Conservation (phyloP, 257 asterid genomes). For the Oldenlandia corymbosa region DNA sequence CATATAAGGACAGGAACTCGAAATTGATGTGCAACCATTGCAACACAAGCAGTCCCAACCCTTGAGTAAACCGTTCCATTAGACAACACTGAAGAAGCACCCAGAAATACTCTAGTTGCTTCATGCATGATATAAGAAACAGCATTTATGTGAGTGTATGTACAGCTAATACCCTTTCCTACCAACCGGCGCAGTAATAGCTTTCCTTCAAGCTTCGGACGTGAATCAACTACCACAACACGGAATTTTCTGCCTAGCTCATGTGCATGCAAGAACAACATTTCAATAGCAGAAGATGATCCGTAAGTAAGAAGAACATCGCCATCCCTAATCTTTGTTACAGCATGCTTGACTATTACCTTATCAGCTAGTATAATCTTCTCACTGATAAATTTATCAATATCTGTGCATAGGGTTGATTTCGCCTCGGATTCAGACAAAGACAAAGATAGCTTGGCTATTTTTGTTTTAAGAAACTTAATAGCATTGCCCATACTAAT, state of each 20-base stretch:
- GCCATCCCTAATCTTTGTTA: conserved; percentile 73
- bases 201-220: conserved; percentile 87
- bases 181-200: conserved; percentile 73
- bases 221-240: conserved; percentile 77
- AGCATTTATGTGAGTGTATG: conserved; percentile 79
- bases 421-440: conserved; percentile 81
- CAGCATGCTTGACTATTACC: conserved; percentile 78
- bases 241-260: conserved; percentile 79
- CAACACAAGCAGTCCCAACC: conserved; percentile 89
- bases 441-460: conserved; percentile 50
- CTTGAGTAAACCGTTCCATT: conserved; percentile 91
- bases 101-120: conserved; percentile 72
- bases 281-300: conserved; percentile 80
- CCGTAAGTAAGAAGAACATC: conserved; percentile 85
- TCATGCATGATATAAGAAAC: conserved; percentile 82
- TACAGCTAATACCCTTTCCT: conserved; percentile 72
- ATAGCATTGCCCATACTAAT: conserved; percentile 90
- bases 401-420: conserved; percentile 51
- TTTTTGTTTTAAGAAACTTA: conserved; percentile 67
- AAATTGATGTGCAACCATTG: conserved; percentile 91
- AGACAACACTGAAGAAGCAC: conserved; percentile 78
- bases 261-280: conserved; percentile 70
- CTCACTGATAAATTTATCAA: conserved; percentile 58
- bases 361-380: conserved; percentile 77
- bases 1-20: conserved; percentile 73